Evolutionary conservation across 805 yeast genomes (phyloP).

Genomic region (Jamesozyma spencerorum): DNA sequence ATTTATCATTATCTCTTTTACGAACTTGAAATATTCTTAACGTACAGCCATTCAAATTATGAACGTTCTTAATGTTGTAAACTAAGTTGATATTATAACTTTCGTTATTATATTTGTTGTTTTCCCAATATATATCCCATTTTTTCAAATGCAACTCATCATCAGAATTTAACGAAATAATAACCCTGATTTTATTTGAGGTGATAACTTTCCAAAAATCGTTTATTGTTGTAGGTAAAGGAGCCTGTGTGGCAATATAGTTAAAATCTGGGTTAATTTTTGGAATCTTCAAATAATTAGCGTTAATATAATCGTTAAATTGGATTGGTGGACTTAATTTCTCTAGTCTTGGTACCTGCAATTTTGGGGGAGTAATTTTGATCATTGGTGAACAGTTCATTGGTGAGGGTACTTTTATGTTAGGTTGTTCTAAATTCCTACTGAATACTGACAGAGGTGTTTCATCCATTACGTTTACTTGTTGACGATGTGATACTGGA

Average conservation of each 20-base stretch:
- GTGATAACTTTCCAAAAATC: conserved; percentile 86
- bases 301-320: conserved; percentile 66
- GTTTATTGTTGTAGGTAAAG: conserved; percentile 61
- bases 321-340: neutral
- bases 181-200: conserved; percentile 54
- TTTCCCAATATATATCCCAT: conserved; percentile 77
- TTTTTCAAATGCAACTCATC: conserved; percentile 66
- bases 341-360: neutral
- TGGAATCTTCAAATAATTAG: conserved; percentile 52
- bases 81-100: conserved; percentile 29
- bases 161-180: conserved; percentile 69
- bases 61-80: conserved; percentile 23
- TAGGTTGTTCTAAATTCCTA: neutral
- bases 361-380: neutral
- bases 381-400: too few species aligned
- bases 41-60: conserved; percentile 27
- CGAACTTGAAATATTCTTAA: conserved; percentile 26
- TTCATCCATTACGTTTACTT: too few species aligned
- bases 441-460: too few species aligned
- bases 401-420: too few species aligned
- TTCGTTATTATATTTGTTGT: conserved; percentile 19
- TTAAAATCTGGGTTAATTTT: conserved; percentile 33
- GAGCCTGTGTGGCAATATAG: conserved; percentile 89
- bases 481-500: neutral
- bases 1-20: neutral